Evolutionary conservation across 2,329 filamentous ascomycete species (phyloP), one percentile per base, ranked within the genome.

Genomic region (Huntiella abstrusa): DNA sequence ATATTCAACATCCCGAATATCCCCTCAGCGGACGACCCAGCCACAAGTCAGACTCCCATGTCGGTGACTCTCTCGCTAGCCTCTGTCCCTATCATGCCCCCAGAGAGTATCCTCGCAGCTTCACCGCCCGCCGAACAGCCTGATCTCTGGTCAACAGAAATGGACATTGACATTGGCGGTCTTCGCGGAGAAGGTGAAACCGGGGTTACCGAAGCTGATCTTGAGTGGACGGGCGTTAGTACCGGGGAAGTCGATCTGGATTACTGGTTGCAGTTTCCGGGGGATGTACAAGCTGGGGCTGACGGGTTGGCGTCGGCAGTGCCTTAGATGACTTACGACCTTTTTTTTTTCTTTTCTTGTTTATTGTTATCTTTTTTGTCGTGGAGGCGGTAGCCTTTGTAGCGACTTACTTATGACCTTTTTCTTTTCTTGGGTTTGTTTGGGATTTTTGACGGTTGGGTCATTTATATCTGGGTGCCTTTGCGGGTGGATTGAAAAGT

Each of bases 211-310:
- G 62, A 39, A 4, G 48, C 43, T 12, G 67, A 67, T 44, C 69
- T 73, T 47, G 69, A 73, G 52, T 73, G 69, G 69, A 68, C 69
- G 51, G 65, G 65, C 15, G 60, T 71, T 3, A 61, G 67, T 12
- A 68, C 64, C 4, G 66, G 68, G 6, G 70, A 71, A 50, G 66
- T 74, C 49, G 70, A 75, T 47, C 70, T 74, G 45, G 70, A 73
- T 48, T 69, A 74, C 53, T 75, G 70, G 68, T 61, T 75, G 16
- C 68, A 75, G 49, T 75, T 73, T 51, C 70, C 70, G 4, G 63
- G 64, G 1, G 70, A 73, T 43, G 61, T 62, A 10, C 22, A 28
- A 10, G 8, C 7, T 28, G 22, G 22, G 22, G 22, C 22, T 10
- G 22, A 28, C 22, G 22, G 22, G 22, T 28, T 28, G 8, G 22